Evolutionary conservation across 2,329 filamentous ascomycete genomes (phyloP).

Genomic region (Epicoccum nigrum): DNA sequence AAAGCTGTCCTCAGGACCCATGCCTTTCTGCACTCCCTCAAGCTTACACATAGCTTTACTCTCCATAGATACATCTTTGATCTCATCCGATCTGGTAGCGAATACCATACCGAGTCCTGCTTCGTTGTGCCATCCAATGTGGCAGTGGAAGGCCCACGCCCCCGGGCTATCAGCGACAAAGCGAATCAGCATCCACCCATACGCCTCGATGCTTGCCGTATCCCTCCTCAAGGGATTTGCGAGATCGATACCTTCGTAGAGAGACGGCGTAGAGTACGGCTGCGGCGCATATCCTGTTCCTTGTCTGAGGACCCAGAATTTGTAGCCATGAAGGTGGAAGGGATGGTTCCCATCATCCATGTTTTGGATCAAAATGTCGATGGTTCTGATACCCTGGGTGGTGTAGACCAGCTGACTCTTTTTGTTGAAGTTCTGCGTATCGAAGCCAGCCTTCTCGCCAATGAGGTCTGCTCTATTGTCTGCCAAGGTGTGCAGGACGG

Average conservation of each 20-base stretch:
- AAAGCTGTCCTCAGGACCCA: conserved; percentile 56
- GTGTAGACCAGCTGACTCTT: conserved; percentile 46
- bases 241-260: conserved; percentile 29
- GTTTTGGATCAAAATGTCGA: conserved; percentile 48
- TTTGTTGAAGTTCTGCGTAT: conserved; percentile 13
- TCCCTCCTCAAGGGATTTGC: conserved; percentile 66
- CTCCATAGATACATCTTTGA: conserved; percentile 55
- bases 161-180: conserved; percentile 69
- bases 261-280: conserved; percentile 29
- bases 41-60: conserved; percentile 55
- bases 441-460: neutral
- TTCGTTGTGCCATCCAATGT: conserved; percentile 68
- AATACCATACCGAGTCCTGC: conserved; percentile 61
- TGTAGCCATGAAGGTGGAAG: conserved; percentile 61
- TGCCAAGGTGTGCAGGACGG: conserved; percentile 59
- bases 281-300: conserved; percentile 32
- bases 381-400: conserved; percentile 42
- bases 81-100: conserved; percentile 55
- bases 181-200: conserved; percentile 69
- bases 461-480: conserved; percentile 46
- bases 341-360: conserved; percentile 51
- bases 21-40: conserved; percentile 52
- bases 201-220: conserved; percentile 67
- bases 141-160: conserved; percentile 70
- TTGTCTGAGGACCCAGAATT: conserved; percentile 68